Percentiles rank a stretch among this genome's conserved stretches.
Evolutionary conservation across 2,329 filamentous ascomycete species (phyloP).

Genomic region (Hortaea werneckii): DNA sequence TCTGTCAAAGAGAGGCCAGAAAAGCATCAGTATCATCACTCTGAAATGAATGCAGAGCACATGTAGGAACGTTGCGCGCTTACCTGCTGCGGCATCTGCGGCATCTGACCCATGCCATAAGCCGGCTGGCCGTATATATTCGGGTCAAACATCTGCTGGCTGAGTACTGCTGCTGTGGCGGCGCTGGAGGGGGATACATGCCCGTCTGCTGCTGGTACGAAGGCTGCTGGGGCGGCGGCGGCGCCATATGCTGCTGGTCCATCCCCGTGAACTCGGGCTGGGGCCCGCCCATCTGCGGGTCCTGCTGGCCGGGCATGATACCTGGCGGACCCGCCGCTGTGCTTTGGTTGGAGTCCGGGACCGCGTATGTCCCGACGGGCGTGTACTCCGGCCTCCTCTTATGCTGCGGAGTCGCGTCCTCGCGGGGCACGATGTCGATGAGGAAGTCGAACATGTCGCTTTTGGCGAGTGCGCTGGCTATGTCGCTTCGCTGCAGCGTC

Average conservation of each 20-base stretch:
- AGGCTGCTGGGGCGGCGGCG: constrained; percentile 23
- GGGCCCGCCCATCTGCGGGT: constrained; percentile 19
- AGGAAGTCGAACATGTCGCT: constrained; percentile 99
- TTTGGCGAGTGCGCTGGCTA: constrained; percentile 88
- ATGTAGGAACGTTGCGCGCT: neutral
- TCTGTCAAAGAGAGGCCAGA: neutral
- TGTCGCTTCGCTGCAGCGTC: constrained; percentile 89
- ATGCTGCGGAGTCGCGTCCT: constrained; percentile 77
- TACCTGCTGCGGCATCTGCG: constrained; percentile 18
- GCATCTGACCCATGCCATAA: constrained; percentile 22
- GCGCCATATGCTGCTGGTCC: constrained; percentile 22
- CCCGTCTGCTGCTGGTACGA: constrained; percentile 64
- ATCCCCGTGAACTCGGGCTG: constrained; percentile 23
- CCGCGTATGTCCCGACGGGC: constrained; percentile 32
- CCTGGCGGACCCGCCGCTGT: constrained; percentile 24
- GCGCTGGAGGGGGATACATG: constrained; percentile 75
- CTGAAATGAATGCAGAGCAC: neutral
- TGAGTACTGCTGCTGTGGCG: constrained; percentile 63
- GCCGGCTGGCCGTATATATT: constrained; percentile 56
- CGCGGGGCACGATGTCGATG: constrained; percentile 94
- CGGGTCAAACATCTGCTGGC: constrained; percentile 68
- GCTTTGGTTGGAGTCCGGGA: constrained; percentile 44
- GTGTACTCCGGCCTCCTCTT: constrained; percentile 50
- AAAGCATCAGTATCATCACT: neutral
- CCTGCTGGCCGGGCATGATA: constrained; percentile 18